Conservation (phyloP, 306 rosid genomes). For the Lathyrus aphaca region DNA sequence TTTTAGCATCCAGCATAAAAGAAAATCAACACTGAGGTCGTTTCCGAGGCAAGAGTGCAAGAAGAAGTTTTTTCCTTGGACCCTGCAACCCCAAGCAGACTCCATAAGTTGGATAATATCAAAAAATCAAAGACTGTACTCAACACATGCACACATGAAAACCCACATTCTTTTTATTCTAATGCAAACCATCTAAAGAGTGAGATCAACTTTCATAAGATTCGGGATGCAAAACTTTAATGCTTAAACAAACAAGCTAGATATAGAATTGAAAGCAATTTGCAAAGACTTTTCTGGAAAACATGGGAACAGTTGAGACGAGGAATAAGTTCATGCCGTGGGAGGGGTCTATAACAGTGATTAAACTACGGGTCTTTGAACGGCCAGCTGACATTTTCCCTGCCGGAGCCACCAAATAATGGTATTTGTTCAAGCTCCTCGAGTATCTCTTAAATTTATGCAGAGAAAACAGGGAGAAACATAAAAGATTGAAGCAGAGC, state of each 20-base stretch:
- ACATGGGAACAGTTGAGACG: too few relatives aligned
- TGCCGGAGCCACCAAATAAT: neutral
- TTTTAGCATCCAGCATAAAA: slow-evolving; percentile 34
- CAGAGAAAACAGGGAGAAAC: neutral
- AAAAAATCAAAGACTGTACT: slow-evolving; percentile 1
- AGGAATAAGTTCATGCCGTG: neutral
- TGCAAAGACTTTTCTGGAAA: too few relatives aligned
- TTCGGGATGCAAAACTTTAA: too few relatives aligned
- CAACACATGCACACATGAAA: slow-evolving; percentile 13
- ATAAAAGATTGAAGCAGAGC: neutral
- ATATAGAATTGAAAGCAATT: too few relatives aligned
- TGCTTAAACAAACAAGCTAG: too few relatives aligned
- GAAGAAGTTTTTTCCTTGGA: slow-evolving; percentile 91
- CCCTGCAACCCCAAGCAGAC: slow-evolving; percentile 67
- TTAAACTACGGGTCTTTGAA: neutral
- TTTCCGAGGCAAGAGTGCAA: slow-evolving; percentile 68
- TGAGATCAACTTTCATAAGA: too few relatives aligned
- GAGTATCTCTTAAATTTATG: neutral
- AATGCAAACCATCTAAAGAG: too few relatives aligned
- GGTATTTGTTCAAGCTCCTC: neutral
- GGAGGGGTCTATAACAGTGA: neutral
- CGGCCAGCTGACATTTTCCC: neutral
- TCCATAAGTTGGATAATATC: slow-evolving; percentile 34
- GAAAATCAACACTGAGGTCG: slow-evolving; percentile 56
- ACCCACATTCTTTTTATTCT: neutral